Base-by-base conservation (phyloP, 495 filamentous ascomycete genomes). In the Penicillium psychrofluorescens region DNA sequence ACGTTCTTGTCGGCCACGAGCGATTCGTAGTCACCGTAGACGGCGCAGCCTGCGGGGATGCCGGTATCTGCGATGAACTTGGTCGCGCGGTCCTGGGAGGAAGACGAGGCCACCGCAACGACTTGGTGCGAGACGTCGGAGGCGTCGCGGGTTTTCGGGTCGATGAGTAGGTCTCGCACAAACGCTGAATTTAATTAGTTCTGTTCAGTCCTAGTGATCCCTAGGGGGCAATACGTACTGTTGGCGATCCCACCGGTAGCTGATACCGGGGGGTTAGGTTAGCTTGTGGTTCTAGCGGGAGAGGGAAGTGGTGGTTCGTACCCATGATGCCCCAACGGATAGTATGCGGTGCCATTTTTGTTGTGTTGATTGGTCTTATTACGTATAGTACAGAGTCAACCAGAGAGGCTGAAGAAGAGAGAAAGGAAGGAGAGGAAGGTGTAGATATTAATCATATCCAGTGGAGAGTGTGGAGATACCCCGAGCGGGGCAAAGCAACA, bases 191-290 rank as follows among this genome's bases (percentile, higher is more conserved):
- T 22, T 22, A 6, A 32, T 30, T 8, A 16, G 2, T 12, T 38
- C 22, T 37, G n/a, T 28, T 46, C 30, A 11, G 30, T 22, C 11
- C 6, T 8, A 12, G 30, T 10, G 13, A 30, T 22, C 22, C 4
- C 32, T 12, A 32, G 7, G 30, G 22, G 32, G 35, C 1, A 22
- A 22, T 22, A 66, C 71, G 58, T 66, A 85, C 83, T 76, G 59
- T 81, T 72, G 28, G 87, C 87, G 48, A 92, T 90, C 58, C 84
- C 76, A 41, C 87, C 86, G 14, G 86, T 90, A 53, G 86, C 87
- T 72, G 58, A 49, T 36, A 4, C 7, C 29, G 8, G 45, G 43
- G 10, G 35, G 32, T 58, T 48, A 60, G 53, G 46, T 52, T 42
- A 14, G 29, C 22, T 6, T 22, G 22, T 22, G 4, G 22, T 6